Conservation (phyloP, 495 filamentous ascomycete genomes). For the Annulohypoxylon nitens region DNA sequence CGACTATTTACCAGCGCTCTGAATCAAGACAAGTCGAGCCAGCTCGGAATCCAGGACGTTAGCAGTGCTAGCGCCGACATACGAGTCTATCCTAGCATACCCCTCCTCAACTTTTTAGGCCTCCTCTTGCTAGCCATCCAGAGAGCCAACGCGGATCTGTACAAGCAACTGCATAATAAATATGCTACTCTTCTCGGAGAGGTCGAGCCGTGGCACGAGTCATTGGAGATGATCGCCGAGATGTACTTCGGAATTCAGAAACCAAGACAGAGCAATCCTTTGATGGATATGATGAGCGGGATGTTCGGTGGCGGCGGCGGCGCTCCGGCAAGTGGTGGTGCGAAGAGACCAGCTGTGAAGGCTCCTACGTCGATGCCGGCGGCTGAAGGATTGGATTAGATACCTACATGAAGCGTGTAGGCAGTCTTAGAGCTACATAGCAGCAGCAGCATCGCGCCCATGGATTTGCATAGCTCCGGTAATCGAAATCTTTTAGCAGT, state of each 20-base stretch:
- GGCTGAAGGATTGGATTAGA: slow-evolving; percentile 66
- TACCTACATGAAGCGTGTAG: background rate
- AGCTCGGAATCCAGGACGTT: slow-evolving; percentile 82
- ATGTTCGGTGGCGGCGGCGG: slow-evolving; percentile 77
- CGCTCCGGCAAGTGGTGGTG: slow-evolving; percentile 55
- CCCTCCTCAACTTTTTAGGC: slow-evolving; percentile 91
- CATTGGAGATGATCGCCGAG: slow-evolving; percentile 88
- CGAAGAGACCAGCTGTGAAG: slow-evolving; percentile 58
- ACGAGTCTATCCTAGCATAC: slow-evolving; percentile 86
- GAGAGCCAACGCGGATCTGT: slow-evolving; percentile 82
- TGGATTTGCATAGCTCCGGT: slow-evolving; percentile 12
- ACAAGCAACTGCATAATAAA: slow-evolving; percentile 82
- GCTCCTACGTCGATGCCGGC: slow-evolving; percentile 62
- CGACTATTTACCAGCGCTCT: slow-evolving; percentile 83
- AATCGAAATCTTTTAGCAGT: slow-evolving; percentile 15
- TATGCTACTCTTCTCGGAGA: slow-evolving; percentile 84
- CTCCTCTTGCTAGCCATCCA: slow-evolving; percentile 86
- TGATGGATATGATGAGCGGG: slow-evolving; percentile 97
- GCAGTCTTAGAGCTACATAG: background rate
- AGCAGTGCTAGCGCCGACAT: slow-evolving; percentile 79
- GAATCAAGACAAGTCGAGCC: slow-evolving; percentile 70
- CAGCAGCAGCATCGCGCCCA: slow-evolving; percentile 20
- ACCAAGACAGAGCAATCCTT: slow-evolving; percentile 85
- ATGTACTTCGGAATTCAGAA: slow-evolving; percentile 98
- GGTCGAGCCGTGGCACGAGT: slow-evolving; percentile 80